Percentiles rank a stretch among this genome's conserved stretches.
phyloP scores from a whole-genome alignment of 768 basidiomycete species.

The Suillus plorans region DNA sequence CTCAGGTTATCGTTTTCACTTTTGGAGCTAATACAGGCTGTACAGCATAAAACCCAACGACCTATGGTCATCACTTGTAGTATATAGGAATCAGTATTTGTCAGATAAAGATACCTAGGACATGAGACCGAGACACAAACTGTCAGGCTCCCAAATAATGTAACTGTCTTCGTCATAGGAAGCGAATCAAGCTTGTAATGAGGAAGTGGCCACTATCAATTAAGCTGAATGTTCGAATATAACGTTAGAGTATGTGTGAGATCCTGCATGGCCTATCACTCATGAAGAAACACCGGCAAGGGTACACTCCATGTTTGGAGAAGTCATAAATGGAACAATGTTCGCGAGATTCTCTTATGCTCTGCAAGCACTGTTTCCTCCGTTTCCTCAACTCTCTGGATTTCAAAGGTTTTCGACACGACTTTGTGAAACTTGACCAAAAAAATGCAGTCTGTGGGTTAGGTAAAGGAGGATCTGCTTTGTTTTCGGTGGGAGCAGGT shows the following conservation, averaged over 20 bases:
- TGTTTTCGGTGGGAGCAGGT: conserved; percentile 25
- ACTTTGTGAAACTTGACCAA: conserved; percentile 61
- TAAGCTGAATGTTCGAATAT: conserved; percentile 81
- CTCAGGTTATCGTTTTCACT: no score
- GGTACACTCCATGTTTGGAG: conserved; percentile 37
- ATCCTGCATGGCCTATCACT: conserved; percentile 93
- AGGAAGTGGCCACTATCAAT: conserved; percentile 79
- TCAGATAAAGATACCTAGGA: conserved; percentile 4
- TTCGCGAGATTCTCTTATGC: conserved; percentile 61
- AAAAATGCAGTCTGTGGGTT: conserved; percentile 48
- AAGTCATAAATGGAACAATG: conserved; percentile 65
- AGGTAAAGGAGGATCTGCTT: conserved; percentile 37
- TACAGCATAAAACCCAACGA: no score
- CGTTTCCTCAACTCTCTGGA: conserved; percentile 61
- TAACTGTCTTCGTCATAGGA: conserved; percentile 85
- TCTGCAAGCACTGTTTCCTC: conserved; percentile 69
- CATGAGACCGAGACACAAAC: conserved; percentile 34
- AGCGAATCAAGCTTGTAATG: conserved; percentile 74
- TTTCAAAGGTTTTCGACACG: conserved; percentile 66
- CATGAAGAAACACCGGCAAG: conserved; percentile 78
- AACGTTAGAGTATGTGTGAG: conserved; percentile 75
- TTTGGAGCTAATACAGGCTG: no score
- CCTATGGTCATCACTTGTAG: no score
- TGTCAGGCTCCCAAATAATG: conserved; percentile 73
- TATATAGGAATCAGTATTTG: neutral